A percentile compares a stretch with the other conserved stretches of the same genome.
phyloP scores from a whole-genome alignment of 2,329 filamentous ascomycete species.

The Stagonosporopsis cucurbitacearum region DNA sequence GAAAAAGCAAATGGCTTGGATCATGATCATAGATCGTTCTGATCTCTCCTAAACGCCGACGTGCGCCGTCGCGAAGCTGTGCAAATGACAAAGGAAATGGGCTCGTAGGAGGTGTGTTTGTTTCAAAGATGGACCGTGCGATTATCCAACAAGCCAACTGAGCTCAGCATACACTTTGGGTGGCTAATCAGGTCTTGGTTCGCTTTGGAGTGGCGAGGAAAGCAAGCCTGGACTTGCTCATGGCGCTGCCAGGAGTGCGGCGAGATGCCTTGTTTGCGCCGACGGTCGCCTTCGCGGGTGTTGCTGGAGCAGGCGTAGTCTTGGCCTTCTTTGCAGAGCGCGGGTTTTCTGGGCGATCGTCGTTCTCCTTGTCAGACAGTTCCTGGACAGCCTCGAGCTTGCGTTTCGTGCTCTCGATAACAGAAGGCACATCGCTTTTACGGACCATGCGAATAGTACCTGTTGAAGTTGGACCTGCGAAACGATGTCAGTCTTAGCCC shows the following conservation, averaged over 20 bases:
- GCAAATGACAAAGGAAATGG: slow-evolving; percentile 14
- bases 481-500: slow-evolving; percentile 1
- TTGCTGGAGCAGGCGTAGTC: slow-evolving; percentile 24
- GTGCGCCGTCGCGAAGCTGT: neutral
- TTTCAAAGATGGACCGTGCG: neutral
- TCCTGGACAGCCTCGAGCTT: slow-evolving; percentile 51
- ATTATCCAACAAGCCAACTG: neutral
- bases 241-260: slow-evolving; percentile 37
- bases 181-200: slow-evolving; percentile 28
- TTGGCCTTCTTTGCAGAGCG: slow-evolving; percentile 47
- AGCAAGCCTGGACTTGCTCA: slow-evolving; percentile 48
- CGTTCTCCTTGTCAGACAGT: slow-evolving; percentile 54
- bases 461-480: slow-evolving; percentile 42
- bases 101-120: neutral
- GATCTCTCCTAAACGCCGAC: slow-evolving; percentile 18
- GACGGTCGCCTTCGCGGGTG: slow-evolving; percentile 39
- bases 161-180: neutral
- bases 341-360: slow-evolving; percentile 36
- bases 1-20: slow-evolving; percentile 7
- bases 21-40: slow-evolving; percentile 18
- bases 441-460: slow-evolving; percentile 53
- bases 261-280: slow-evolving; percentile 40
- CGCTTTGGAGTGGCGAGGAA: slow-evolving; percentile 50
- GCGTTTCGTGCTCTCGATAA: slow-evolving; percentile 51
- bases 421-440: slow-evolving; percentile 50